phyloP scores from a whole-genome alignment of 2,329 filamentous ascomycete species.

The Magnaporthiopsis incrustans region DNA sequence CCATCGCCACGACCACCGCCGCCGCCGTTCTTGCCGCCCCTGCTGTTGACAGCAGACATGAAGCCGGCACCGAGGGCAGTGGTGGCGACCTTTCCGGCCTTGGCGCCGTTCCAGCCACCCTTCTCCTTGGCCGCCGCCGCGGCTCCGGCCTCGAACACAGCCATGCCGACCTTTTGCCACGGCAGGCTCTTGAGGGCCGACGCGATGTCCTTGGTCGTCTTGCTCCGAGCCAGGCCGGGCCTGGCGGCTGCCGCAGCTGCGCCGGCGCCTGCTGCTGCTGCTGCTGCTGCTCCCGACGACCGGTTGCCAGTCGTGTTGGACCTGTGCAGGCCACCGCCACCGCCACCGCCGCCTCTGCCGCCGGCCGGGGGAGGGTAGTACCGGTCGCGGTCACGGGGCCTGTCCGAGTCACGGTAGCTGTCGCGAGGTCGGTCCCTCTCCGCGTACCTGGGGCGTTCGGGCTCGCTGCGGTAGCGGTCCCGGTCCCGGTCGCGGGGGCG shows the following conservation, averaged over 20 bases:
- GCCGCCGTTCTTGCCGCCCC: background rate
- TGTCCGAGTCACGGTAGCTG: slow-evolving; percentile 2
- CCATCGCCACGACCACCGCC: background rate
- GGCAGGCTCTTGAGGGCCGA: slow-evolving; percentile 3
- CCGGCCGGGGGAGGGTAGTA: slow-evolving; percentile 1
- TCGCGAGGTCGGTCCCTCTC: slow-evolving; percentile 2
- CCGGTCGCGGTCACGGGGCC: background rate
- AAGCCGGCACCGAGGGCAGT: slow-evolving; percentile 2
- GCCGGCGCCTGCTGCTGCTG: background rate
- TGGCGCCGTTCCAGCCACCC: background rate
- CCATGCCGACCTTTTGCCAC: slow-evolving; percentile 4
- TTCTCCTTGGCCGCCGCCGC: background rate
- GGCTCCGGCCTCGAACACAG: slow-evolving; percentile 2
- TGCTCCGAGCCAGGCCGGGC: slow-evolving; percentile 5
- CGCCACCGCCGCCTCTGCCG: background rate
- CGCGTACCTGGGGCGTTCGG: slow-evolving; percentile 1
- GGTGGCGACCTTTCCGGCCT: slow-evolving; percentile 2
- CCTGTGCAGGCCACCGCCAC: background rate
- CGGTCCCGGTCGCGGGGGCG: slow-evolving; percentile 2
- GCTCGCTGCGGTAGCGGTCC: slow-evolving; percentile 1
- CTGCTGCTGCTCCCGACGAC: background rate
- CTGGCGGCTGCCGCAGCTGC: background rate
- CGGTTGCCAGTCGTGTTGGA: background rate
- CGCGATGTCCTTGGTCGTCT: slow-evolving; percentile 5
- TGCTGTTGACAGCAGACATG: slow-evolving; percentile 3